phyloP scores from a whole-genome alignment of 495 filamentous ascomycete genomes.

The Pyrenula massariospora region DNA sequence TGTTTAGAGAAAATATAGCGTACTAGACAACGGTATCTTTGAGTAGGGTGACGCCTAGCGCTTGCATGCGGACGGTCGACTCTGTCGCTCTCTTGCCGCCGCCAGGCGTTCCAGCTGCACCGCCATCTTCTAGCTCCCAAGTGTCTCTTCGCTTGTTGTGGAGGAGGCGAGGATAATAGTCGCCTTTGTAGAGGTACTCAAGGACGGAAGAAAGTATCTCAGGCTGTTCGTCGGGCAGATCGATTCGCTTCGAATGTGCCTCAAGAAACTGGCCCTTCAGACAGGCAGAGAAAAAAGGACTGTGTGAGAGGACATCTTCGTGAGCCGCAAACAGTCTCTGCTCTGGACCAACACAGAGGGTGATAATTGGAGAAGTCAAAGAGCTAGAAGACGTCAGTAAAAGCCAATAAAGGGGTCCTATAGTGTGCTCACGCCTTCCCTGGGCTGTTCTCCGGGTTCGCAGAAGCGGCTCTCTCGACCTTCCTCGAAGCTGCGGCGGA shows the following conservation, averaged over 20 bases:
- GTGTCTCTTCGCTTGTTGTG: conserved; percentile 56
- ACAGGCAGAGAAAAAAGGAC: conserved; percentile 57
- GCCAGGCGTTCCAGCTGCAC: conserved; percentile 4
- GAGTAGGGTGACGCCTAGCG: conserved; percentile 54
- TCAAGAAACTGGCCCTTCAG: conserved; percentile 53
- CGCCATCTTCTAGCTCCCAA: conserved; percentile 58
- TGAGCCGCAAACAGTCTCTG: conserved; percentile 83
- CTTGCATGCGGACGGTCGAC: conserved; percentile 59
- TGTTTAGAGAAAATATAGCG: conserved; percentile 1
- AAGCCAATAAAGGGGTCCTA: not conserved
- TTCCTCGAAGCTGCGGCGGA: conserved; percentile 10
- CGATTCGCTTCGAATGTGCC: conserved; percentile 53
- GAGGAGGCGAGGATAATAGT: conserved; percentile 71
- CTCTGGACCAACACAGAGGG: conserved; percentile 64
- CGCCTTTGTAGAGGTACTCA: conserved; percentile 89
- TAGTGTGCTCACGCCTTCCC: conserved; percentile 25
- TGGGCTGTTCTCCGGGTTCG: conserved; percentile 14
- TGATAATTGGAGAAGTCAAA: conserved; percentile 62
- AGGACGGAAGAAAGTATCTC: conserved; percentile 85
- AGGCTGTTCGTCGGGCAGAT: conserved; percentile 74
- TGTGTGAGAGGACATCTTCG: conserved; percentile 67
- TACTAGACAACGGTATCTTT: conserved; percentile 83
- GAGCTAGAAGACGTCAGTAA: conserved; percentile 22
- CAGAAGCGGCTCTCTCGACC: conserved; percentile 4
- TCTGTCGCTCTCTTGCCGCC: conserved; percentile 20